A percentile compares a stretch with the other conserved stretches of the same genome.
These are phyloP conservation scores for Talaromyces proteolyticus DNA, from an alignment of 495 filamentous ascomycete genomes.

Conservation along the genomic window DNA sequence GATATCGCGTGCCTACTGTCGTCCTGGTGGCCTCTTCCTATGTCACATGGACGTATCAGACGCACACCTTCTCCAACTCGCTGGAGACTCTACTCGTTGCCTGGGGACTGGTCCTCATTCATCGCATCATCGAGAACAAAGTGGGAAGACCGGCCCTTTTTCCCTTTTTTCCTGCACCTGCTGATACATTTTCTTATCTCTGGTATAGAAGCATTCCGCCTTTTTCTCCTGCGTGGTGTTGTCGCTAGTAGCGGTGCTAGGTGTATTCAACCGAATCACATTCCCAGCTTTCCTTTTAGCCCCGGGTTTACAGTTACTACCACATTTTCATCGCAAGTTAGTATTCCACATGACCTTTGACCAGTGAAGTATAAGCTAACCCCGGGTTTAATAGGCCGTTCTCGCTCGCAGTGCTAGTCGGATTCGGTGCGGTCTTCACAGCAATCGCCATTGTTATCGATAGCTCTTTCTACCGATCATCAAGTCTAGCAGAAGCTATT, in stretches of 20 bases:
- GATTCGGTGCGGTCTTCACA: conserved; percentile 56
- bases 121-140: conserved; percentile 71
- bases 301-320: conserved; percentile 73
- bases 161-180: not conserved
- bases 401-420: conserved; percentile 54
- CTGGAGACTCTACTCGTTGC: conserved; percentile 87
- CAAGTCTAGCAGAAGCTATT: conserved; percentile 43
- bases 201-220: conserved; percentile 59
- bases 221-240: conserved; percentile 69
- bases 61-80: conserved; percentile 97
- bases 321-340: conserved; percentile 78
- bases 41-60: conserved; percentile 98
- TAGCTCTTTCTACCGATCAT: conserved; percentile 71
- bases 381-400: conserved; percentile 59
- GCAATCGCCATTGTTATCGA: conserved; percentile 72
- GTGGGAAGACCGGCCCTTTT: conserved; percentile 32
- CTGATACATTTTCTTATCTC: no score
- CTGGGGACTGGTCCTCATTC: conserved; percentile 88
- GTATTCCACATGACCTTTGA: conserved; percentile 14
- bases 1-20: conserved; percentile 65
- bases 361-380: conserved; percentile 10
- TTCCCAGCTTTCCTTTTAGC: conserved; percentile 88
- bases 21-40: conserved; percentile 89
- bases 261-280: conserved; percentile 92
- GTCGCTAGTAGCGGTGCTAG: conserved; percentile 74